These are phyloP conservation scores for Xylogone sp. DNA, from an alignment of 2,329 filamentous ascomycete genomes.

Conservation along the genomic window DNA sequence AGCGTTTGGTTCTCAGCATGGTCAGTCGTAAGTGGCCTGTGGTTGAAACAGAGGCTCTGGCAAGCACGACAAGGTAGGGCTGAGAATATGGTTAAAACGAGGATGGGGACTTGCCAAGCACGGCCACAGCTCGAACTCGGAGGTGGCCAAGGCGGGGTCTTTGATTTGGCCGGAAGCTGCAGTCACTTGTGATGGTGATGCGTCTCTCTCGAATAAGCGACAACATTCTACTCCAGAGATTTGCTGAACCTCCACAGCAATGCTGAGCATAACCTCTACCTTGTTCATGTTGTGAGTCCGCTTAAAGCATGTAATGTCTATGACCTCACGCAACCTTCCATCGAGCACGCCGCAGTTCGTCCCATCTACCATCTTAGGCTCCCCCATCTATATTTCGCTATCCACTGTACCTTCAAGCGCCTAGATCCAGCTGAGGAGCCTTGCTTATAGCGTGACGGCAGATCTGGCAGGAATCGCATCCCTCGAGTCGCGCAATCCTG, in stretches of 20 bases:
- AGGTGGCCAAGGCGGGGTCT: not conserved
- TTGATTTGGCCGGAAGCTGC: not conserved
- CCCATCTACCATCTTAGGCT: conserved; percentile 6
- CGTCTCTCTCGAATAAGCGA: not conserved
- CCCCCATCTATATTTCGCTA: conserved; percentile 2
- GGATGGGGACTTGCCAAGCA: not conserved
- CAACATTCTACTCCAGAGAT: not conserved
- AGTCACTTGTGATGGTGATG: not conserved
- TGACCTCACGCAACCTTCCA: not conserved
- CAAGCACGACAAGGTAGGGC: conserved; percentile 15
- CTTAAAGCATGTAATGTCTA: not conserved
- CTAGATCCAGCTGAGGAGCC: not conserved
- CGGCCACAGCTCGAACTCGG: not conserved
- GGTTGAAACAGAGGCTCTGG: not conserved
- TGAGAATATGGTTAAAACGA: conserved; percentile 6
- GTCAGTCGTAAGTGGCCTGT: conserved; percentile 1
- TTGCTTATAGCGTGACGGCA: not conserved
- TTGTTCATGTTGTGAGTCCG: conserved; percentile 22
- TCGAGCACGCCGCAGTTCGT: not conserved
- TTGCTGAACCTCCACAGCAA: not conserved
- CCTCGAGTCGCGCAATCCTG: not conserved
- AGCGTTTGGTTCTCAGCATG: conserved; percentile 6
- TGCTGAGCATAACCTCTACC: conserved; percentile 11
- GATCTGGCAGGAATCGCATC: not conserved
- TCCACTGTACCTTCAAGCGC: not conserved